Evolutionary conservation across 2,329 filamentous ascomycete species (phyloP), one percentile per base, ranked within the genome.

Genomic region (Gyromitra esculenta): DNA sequence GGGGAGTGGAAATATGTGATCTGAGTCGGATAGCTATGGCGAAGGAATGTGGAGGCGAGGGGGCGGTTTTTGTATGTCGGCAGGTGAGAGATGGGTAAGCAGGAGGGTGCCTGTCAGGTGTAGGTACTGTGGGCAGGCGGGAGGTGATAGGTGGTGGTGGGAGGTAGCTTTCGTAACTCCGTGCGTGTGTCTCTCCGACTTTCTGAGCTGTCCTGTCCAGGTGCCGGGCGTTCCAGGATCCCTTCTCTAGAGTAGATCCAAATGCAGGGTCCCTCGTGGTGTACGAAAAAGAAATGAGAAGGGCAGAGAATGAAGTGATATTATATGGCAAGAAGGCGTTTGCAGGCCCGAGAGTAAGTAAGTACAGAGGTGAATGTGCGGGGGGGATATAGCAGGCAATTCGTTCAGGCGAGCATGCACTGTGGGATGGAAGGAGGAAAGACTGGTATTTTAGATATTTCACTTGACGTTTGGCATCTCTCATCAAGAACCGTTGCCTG

Each of bases 1-100:
- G 5, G 35, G 48, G 48, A 5, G 48, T 52, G 18, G 5, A 57
- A 31, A 31, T 31, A 57, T 57, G 52, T 2, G 31, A 57, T 57
- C 54, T 57, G n/a, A 21, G 35, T 60, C 37, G 57, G 57, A 60
- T 41, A 31, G 25, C 25, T 31, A 41, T 60, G 15, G 5, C 54
- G 37, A 50, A 48, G 54, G 66, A 45, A 69, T 69, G 66, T 11
- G 43, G 66, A 69, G 66, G 66, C 66, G 66, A 69, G 66, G 54
- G 52, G 66, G 21, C 18, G 48, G 35, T 56, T 52, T 25, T 43
- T 43, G 63, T 39, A 54, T 21, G 31, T 13, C 25, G 31, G 39
- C n/a, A 18, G 8, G 62, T 50, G 21, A 52, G 25, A 6, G 25
- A 31, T 31, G 25, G 25, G 25, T 31, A 31, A 37, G 21, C 6